phyloP scores from a whole-genome alignment of 371 early-diverging fungal genomes.

The Chytridium lagenaria region DNA sequence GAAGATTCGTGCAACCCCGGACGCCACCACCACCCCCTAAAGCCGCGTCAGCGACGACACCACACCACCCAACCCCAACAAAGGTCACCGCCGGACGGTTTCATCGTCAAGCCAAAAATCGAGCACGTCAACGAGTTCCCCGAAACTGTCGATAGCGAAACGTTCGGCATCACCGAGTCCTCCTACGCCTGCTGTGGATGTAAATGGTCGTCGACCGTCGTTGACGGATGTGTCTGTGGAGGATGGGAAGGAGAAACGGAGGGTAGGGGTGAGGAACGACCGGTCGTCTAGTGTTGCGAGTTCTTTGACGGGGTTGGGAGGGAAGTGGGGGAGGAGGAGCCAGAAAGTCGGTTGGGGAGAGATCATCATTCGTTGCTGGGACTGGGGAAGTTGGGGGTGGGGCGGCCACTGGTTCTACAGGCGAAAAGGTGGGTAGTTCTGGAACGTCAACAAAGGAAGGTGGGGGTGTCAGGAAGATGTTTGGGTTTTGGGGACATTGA shows the following conservation, averaged over 20 bases:
- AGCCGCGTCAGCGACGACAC: not conserved
- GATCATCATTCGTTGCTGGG: not conserved
- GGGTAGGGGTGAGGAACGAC: not conserved
- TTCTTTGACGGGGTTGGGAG: not conserved
- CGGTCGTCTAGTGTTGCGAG: not conserved
- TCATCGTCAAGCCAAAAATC: not conserved
- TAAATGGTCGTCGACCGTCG: not conserved
- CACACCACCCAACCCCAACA: not conserved
- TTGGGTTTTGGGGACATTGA: not conserved
- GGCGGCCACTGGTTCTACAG: not conserved
- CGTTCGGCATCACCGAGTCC: not conserved
- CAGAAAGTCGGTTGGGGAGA: not conserved
- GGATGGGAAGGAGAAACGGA: not conserved
- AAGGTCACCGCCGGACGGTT: not conserved
- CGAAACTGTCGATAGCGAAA: not conserved
- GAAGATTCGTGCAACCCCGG: slow-evolving; percentile 3
- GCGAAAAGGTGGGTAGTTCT: not conserved
- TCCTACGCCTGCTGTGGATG: not conserved
- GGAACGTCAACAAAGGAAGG: not conserved
- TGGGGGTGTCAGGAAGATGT: not conserved
- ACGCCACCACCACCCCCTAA: not conserved
- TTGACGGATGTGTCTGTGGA: not conserved
- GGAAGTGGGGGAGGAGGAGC: not conserved
- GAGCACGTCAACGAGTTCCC: not conserved
- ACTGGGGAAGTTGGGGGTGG: not conserved